Percentiles rank a stretch among this genome's conserved stretches.
Evolutionary conservation across 176 grass and related monocot genomes (phyloP).

Genomic region (Coix lacrymajobi): DNA sequence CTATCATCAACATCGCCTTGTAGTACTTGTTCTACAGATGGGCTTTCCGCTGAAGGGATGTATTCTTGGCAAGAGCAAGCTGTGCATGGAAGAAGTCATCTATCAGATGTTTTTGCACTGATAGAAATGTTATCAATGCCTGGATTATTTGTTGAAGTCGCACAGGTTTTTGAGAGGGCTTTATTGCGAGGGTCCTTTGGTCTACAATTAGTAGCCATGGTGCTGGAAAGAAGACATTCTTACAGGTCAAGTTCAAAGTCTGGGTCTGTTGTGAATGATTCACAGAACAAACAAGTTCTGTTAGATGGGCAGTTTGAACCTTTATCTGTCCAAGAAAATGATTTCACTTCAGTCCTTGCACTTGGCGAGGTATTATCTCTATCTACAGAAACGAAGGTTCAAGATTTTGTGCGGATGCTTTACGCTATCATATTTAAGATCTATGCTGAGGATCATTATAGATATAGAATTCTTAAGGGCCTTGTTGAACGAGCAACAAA

Average conservation of each 20-base stretch:
- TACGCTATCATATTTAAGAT: conserved; percentile 92
- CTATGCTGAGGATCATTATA: conserved; percentile 69
- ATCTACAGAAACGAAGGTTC: conserved; percentile 55
- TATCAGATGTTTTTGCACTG: conserved; percentile 84
- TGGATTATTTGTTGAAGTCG: conserved; percentile 67
- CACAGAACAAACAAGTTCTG: conserved; percentile 46
- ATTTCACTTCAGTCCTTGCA: conserved; percentile 85
- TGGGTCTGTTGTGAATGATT: conserved; percentile 57
- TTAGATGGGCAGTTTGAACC: conserved; percentile 58
- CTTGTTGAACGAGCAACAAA: conserved; percentile 87
- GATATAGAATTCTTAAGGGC: conserved; percentile 86
- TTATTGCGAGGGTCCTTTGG: conserved; percentile 59
- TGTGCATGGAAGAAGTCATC: conserved; percentile 52
- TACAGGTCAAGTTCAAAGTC: conserved; percentile 48
- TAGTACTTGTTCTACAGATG: conserved; percentile 41
- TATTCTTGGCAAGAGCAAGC: conserved; percentile 56
- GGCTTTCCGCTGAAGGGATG: conserved; percentile 64
- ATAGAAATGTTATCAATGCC: conserved; percentile 85
- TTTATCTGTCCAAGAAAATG: conserved; percentile 58
- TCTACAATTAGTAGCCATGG: conserved; percentile 71
- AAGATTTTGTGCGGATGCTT: conserved; percentile 79
- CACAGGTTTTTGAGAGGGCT: conserved; percentile 69
- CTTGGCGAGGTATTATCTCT: conserved; percentile 86
- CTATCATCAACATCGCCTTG: conserved; percentile 26
- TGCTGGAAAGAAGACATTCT: conserved; percentile 84